Base-by-base conservation (phyloP, 192 early-diverging fungal species). In the Entophlyctis helioformis region DNA sequence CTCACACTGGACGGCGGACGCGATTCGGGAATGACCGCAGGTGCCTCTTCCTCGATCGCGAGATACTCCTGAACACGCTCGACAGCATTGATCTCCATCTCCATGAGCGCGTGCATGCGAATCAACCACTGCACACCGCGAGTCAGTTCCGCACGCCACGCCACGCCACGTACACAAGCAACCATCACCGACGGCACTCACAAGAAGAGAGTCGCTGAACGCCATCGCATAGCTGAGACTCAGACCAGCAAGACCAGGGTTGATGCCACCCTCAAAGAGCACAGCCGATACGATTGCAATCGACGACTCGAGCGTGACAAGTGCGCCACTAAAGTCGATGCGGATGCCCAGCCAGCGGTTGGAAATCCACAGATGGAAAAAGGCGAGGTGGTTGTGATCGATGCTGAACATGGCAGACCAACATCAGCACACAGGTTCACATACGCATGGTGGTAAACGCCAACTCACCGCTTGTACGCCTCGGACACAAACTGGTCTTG, bases 51-150 rank as follows among this genome's bases (percentile, higher is more conserved):
- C 18, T 89, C 88, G 37, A 94, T 60, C 2, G 63, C 44, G 47
- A 85, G 40, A 46, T 94, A 96, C 62, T 94, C 89, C 21, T 72
- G 57, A 20, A 94, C 65, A 34, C 93, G 82, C 62, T 96, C 93
- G 28, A 93, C 81, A 1, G 84, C 67, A 38, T 74, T 71, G 56
- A 76, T 68, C 19, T 26, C 41, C 50, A 69, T 73, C 36, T 74
- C 66, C 12, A 80, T 54, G 36, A 57, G 53, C 7, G 74, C 67
- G 34, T 65, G 69, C 39, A 68, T 64, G 3, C 81, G 62, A 7
- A 83, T 64, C 32, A 62, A 50, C 66, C 65, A 91, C 49, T 83
- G 56, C 2, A 89, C 64, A 46, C 29, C 4, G 11, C 4, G 29
- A 31, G 29, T n/a, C n/a, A n/a, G n/a, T n/a, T n/a, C n/a, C n/a